Evolutionary conservation across 495 filamentous ascomycete genomes (phyloP).

Genomic region (Rusavskia elegans): DNA sequence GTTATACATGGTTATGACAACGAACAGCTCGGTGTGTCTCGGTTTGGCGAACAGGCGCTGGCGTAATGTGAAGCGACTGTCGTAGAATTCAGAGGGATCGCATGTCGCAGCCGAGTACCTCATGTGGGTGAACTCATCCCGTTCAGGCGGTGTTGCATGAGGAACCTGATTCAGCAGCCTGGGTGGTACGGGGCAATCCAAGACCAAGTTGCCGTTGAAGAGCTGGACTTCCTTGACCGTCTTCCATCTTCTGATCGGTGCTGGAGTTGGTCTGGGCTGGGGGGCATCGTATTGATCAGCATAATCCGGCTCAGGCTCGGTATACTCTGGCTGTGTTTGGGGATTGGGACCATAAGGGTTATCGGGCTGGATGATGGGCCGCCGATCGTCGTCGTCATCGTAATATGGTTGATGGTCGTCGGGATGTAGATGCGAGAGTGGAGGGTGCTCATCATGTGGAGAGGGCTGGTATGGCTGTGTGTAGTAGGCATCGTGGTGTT

Average conservation of each 20-base stretch:
- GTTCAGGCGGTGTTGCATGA: conserved; percentile 62
- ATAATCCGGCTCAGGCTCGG: conserved; percentile 22
- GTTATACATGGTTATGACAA: conserved; percentile 98
- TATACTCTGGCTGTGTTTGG: conserved; percentile 25
- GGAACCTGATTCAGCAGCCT: conserved; percentile 71
- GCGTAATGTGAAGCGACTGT: conserved; percentile 79
- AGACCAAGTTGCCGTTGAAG: conserved; percentile 91
- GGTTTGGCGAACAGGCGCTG: conserved; percentile 90
- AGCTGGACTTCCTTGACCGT: conserved; percentile 96
- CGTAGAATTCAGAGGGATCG: conserved; percentile 77
- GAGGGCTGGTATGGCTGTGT: conserved; percentile 65
- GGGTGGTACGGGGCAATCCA: conserved; percentile 92
- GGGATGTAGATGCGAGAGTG: conserved; percentile 31
- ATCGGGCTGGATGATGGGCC: conserved; percentile 43
- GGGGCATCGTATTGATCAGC: conserved; percentile 20
- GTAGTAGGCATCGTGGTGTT: conserved; percentile 77
- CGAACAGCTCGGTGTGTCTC: conserved; percentile 90
- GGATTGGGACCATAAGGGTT: conserved; percentile 44
- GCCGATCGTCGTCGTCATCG: conserved; percentile 37
- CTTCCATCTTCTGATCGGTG: conserved; percentile 81
- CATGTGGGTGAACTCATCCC: conserved; percentile 99
- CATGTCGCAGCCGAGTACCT: conserved; percentile 94
- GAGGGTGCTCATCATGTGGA: conserved; percentile 39
- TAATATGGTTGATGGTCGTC: conserved; percentile 30
- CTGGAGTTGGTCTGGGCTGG: conserved; percentile 38